Evolutionary conservation across 305 asterid genomes (phyloP).

Genomic region (Nicotiana rustica): DNA sequence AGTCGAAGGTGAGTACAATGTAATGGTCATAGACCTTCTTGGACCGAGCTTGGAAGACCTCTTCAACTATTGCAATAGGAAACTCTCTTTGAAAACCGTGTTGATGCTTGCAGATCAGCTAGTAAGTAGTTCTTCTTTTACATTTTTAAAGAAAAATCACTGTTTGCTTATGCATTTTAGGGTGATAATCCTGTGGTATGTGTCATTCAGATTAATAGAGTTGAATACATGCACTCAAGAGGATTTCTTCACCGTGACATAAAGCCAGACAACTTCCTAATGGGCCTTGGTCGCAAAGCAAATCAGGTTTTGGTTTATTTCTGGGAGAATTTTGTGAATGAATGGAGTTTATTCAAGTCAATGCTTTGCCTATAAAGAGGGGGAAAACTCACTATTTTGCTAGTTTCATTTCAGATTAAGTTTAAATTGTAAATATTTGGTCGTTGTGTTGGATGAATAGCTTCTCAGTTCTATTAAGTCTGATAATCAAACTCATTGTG

Average conservation of each 20-base stretch:
- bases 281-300: slow-evolving; percentile 99
- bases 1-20: slow-evolving; percentile 85
- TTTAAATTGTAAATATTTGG: neutral
- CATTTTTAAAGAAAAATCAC: slow-evolving; percentile 17
- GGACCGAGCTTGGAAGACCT: slow-evolving; percentile 99
- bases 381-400: neutral
- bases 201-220: slow-evolving; percentile 83
- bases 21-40: slow-evolving; percentile 97
- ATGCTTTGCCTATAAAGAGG: neutral
- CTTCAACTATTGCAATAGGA: slow-evolving; percentile 91
- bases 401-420: slow-evolving; percentile 9
- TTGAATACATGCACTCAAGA: slow-evolving; percentile 96
- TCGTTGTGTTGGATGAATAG: neutral
- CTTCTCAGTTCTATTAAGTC: neutral
- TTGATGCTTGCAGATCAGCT: slow-evolving; percentile 97
- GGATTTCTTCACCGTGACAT: slow-evolving; percentile 99
- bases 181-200: neutral
- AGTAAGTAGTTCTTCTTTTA: slow-evolving; percentile 56
- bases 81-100: slow-evolving; percentile 89
- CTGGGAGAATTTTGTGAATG: slow-evolving; percentile 6
- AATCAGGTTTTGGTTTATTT: slow-evolving; percentile 67
- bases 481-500: slow-evolving; percentile 25
- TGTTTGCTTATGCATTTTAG: slow-evolving; percentile 30
- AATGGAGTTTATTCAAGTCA: slow-evolving; percentile 7
- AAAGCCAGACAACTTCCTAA: slow-evolving; percentile 96